Percentiles rank a stretch among this genome's conserved stretches.
These are phyloP conservation scores for Bryoglossum gracile DNA, from an alignment of 495 filamentous ascomycete genomes.

Conservation along the genomic window DNA sequence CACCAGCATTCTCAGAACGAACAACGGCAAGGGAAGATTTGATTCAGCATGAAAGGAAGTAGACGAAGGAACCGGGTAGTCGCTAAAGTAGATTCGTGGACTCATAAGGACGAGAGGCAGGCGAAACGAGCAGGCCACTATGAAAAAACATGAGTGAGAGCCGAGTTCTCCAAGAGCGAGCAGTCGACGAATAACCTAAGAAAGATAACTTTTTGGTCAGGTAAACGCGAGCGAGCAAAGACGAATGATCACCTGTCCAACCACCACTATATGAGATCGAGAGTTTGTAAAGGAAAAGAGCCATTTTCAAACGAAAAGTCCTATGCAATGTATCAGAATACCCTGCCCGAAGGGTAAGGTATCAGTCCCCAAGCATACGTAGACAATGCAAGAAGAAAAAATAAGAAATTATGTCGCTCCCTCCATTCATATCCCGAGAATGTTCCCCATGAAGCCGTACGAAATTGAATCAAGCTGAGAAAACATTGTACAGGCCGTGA, in stretches of 20 bases:
- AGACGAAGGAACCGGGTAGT: slow-evolving; percentile 25
- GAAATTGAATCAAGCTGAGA: neutral
- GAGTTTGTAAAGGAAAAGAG: slow-evolving; percentile 18
- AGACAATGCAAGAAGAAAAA: slow-evolving; percentile 18
- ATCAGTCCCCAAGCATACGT: no score
- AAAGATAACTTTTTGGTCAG: slow-evolving; percentile 27
- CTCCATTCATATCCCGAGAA: slow-evolving; percentile 15
- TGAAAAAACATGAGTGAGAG: slow-evolving; percentile 15
- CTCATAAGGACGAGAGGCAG: slow-evolving; percentile 23
- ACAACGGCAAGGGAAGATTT: slow-evolving; percentile 16
- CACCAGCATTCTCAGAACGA: slow-evolving; percentile 14
- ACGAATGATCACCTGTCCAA: slow-evolving; percentile 23
- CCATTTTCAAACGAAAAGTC: slow-evolving; percentile 18
- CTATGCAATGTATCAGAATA: slow-evolving; percentile 21
- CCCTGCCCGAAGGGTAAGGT: no score
- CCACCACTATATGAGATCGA: slow-evolving; percentile 17
- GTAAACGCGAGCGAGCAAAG: no score
- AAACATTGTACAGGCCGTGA: no score
- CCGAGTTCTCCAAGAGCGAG: no score
- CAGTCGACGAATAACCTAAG: slow-evolving; percentile 24
- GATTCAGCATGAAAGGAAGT: no score
- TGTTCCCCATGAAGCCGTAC: neutral
- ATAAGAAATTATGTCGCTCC: no score
- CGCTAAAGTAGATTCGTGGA: slow-evolving; percentile 30
- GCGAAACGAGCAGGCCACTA: slow-evolving; percentile 18